Base-by-base conservation (phyloP, 192 early-diverging fungal species). In the Linderina pennispora region DNA sequence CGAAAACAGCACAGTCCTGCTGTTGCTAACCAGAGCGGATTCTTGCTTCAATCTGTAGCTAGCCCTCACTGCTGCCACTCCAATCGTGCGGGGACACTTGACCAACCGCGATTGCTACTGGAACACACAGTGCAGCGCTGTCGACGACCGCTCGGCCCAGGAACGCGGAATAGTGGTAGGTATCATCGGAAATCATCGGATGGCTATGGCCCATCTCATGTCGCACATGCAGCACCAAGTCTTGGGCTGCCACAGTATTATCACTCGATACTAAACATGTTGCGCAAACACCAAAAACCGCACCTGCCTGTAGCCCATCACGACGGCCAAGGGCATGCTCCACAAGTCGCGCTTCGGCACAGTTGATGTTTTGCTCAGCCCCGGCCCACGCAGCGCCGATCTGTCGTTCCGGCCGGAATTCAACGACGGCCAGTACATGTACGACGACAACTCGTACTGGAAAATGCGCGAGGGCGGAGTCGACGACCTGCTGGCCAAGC, bases 281-380 rank as follows among this genome's bases (percentile, higher is more conserved):
- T n/a, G n/a, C n/a, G n/a, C n/a, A n/a, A n/a, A n/a, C n/a, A n/a
- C n/a, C n/a, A n/a, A n/a, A n/a, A n/a, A n/a, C n/a, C n/a, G n/a
- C n/a, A n/a, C n/a, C n/a, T n/a, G n/a, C n/a, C n/a, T n/a, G n/a
- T n/a, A n/a, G n/a, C 89, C 91, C 23, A 58, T 94, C 42, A 78
- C 84, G 23, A 64, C 84, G 3, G 77, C 76, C 38, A 77, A 79
- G 36, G 91, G 83, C 58, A 78, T 76, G 9, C 91, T 97, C 36
- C 77, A 80, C 23, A 99, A 99, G 59, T 97, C 94, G 9, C 86
- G 96, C 40, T 99, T 95, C 50, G 94, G 90, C 44, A 89, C 92
- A 3, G 90, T 97, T 15, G 89, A 90, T 41, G 80, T 76, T 21
- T 99, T 94, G 55, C 74, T 97, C 17, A 68, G 66, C n/a, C 82